Percentiles rank a stretch among this genome's conserved stretches.
These are phyloP conservation scores for Russula brevipes DNA, from an alignment of 768 basidiomycete species.

Conservation along the genomic window DNA sequence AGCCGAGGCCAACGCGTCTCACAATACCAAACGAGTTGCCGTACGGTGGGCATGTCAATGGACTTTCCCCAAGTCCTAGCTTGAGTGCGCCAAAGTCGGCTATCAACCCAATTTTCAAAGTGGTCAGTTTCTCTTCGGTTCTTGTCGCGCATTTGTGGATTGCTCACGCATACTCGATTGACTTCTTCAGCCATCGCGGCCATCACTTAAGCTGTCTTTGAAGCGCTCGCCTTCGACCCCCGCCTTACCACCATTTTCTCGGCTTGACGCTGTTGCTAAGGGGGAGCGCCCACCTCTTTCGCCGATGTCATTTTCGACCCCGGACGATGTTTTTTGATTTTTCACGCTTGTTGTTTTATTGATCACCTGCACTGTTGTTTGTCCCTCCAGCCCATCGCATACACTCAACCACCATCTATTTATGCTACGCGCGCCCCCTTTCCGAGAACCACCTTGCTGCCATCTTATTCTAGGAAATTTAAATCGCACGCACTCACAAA, in stretches of 20 bases:
- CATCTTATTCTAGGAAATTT: conserved; percentile 22
- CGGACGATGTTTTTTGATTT: conserved; percentile 37
- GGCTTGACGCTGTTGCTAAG: conserved; percentile 79
- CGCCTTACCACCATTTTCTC: conserved; percentile 69
- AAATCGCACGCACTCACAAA: conserved; percentile 15
- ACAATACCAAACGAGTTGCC: conserved; percentile 26
- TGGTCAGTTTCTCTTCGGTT: conserved; percentile 50
- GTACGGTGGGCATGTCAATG: conserved; percentile 43
- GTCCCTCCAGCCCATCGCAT: conserved; percentile 19
- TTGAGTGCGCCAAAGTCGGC: conserved; percentile 53
- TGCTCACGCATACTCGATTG: conserved; percentile 2
- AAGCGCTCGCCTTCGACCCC: conserved; percentile 38
- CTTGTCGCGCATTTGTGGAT: not conserved
- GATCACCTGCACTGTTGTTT: conserved; percentile 25
- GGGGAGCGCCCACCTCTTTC: conserved; percentile 68
- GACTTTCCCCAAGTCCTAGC: conserved; percentile 57
- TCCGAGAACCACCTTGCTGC: conserved; percentile 18
- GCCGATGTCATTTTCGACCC: conserved; percentile 64
- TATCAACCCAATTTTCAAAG: conserved; percentile 87
- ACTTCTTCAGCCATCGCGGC: conserved; percentile 49
- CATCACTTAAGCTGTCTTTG: conserved; percentile 34
- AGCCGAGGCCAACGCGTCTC: conserved; percentile 27
- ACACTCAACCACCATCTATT: conserved; percentile 24
- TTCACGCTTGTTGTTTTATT: conserved; percentile 20
- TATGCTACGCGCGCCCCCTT: conserved; percentile 17